Conservation (phyloP, 2,329 filamentous ascomycete genomes). For the Tolypocladium amazonense region DNA sequence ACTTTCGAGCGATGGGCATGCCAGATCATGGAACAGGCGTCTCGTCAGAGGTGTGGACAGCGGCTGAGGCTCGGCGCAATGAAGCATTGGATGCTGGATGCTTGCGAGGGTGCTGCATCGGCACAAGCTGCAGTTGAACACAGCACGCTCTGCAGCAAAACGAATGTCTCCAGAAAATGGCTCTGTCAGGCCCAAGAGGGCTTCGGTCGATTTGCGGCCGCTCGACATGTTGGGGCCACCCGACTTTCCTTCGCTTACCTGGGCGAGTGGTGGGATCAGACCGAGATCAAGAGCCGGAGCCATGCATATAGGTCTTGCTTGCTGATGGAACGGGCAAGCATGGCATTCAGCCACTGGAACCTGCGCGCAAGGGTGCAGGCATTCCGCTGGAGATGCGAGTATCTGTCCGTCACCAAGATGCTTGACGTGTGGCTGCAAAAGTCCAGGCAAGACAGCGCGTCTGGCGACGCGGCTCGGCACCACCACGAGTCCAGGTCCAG, state of each 20-base stretch:
- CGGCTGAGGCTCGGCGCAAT: conserved; percentile 4
- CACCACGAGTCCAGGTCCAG: neutral
- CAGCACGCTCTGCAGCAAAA: neutral
- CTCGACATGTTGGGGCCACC: conserved; percentile 4
- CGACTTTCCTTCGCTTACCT: conserved; percentile 14
- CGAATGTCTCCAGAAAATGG: neutral
- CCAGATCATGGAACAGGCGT: conserved; percentile 10
- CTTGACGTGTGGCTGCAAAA: conserved; percentile 19
- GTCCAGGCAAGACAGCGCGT: neutral
- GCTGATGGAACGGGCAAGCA: conserved; percentile 9
- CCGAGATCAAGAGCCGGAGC: conserved; percentile 15
- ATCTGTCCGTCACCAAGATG: conserved; percentile 13
- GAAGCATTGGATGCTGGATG: neutral
- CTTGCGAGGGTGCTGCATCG: neutral
- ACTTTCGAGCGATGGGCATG: conserved; percentile 18
- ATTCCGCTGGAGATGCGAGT: conserved; percentile 22
- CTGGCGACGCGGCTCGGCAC: neutral
- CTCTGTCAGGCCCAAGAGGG: neutral
- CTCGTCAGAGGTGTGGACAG: conserved; percentile 9
- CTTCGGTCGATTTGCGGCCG: conserved; percentile 1
- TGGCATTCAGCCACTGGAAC: conserved; percentile 20
- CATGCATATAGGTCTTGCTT: conserved; percentile 10
- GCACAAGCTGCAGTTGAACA: neutral
- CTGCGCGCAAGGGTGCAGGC: conserved; percentile 20
- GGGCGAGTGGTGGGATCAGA: conserved; percentile 19